Base-by-base conservation (phyloP, 2,329 filamentous ascomycete species). In the Trichophyton simii region DNA sequence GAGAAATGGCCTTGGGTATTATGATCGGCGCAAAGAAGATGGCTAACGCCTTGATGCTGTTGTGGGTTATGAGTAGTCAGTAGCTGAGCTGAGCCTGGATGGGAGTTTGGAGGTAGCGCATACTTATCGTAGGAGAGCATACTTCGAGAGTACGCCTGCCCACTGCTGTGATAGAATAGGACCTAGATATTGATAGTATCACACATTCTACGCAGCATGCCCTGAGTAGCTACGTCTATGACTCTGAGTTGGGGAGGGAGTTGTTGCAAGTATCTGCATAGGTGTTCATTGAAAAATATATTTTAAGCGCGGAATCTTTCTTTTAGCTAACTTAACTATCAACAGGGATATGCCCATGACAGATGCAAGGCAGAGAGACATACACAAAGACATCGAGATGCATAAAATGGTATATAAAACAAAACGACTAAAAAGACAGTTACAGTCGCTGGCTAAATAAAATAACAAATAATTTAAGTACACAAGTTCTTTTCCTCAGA, bases 11-110 rank as follows among this genome's bases (percentile, higher is more conserved):
- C 11, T 72, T 72, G 34, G 75, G 76, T 41, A 78, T 65, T 44
- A 77, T 61, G 58, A 77, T 67, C 6, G 76, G 76, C 9, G 69
- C 75, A 60, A 77, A 72, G 67, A 77, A 76, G 63, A 78, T 71
- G 60, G 73, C 64, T 63, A 78, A 68, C 20, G 73, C 74, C 65
- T 76, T 76, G 69, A 75, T 66, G 61, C 75, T 78, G 63, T 63
- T 9, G 18, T 60, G 13, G 28, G 28, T 22, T 22, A 31, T 44
- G n/a, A 9, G 13, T 57, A 55, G 59, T 59, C 59, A 58, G 44
- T 50, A 1, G 5, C 20, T 41, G 18, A 11, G 34, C 31, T 58
- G 38, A 7, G 28, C 9, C 28, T 36, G 28, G 50, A 38, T 2
- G 34, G 34, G 34, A 38, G 34, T 38, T 38, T 38, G 34, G 25